Evolutionary conservation across 805 yeast genomes (phyloP).

Genomic region (Ogataea salicorniae): DNA sequence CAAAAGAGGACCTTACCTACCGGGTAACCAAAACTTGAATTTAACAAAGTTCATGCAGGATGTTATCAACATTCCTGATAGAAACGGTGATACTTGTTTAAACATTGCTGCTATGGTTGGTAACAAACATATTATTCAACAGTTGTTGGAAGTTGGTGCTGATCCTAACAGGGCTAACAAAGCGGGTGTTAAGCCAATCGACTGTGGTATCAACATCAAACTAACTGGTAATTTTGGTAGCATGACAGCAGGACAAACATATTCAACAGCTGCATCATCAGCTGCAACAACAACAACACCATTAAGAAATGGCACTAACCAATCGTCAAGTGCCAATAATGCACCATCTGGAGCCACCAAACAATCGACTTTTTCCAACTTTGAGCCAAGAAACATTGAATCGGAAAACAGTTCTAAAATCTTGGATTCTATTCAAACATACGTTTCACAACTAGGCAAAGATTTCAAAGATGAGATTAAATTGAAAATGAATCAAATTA

Average conservation of each 20-base stretch:
- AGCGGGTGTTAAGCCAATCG: conserved; percentile 80
- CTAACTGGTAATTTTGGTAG: conserved; percentile 1
- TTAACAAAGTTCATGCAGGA: conserved; percentile 57
- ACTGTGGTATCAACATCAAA: conserved; percentile 65
- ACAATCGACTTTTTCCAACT: neutral
- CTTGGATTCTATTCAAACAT: conserved; percentile 45
- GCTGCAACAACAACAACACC: neutral
- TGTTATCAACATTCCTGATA: conserved; percentile 83
- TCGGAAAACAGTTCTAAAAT: conserved; percentile 34
- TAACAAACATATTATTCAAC: conserved; percentile 72
- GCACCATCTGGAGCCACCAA: neutral
- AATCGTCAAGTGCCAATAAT: neutral
- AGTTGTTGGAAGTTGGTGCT: conserved; percentile 83
- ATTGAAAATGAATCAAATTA: conserved; percentile 47
- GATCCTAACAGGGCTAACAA: conserved; percentile 73
- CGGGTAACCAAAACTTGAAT: conserved; percentile 39
- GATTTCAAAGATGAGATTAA: conserved; percentile 57
- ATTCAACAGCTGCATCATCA: neutral
- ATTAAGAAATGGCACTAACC: neutral
- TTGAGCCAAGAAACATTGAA: neutral
- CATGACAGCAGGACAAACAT: neutral
- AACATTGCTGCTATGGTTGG: conserved; percentile 91
- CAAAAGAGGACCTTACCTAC: conserved; percentile 41
- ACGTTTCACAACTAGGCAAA: conserved; percentile 46
- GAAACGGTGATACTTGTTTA: conserved; percentile 91